Conservation (phyloP, 1,284 basidiomycete species). For the Melampsora larici-populina region DNA sequence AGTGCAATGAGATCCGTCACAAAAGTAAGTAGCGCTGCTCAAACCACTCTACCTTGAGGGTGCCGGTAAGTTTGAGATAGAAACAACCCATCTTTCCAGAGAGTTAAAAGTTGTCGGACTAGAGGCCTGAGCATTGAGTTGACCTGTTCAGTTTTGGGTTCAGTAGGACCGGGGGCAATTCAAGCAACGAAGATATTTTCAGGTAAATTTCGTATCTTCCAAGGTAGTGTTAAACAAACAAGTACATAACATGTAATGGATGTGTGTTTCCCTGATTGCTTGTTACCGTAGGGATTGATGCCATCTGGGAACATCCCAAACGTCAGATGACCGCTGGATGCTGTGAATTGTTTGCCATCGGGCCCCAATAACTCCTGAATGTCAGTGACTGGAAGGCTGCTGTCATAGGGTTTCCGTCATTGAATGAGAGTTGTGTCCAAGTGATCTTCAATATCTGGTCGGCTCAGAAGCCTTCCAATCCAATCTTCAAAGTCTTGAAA, state of each 20-base stretch:
- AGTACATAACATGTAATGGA: conserved; percentile 11
- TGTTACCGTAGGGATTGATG: conserved; percentile 26
- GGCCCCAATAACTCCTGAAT: too few species aligned
- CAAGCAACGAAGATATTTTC: conserved; percentile 47
- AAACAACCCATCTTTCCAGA: conserved; percentile 51
- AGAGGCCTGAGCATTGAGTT: conserved; percentile 52
- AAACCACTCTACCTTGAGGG: background rate
- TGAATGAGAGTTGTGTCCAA: background rate
- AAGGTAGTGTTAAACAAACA: conserved; percentile 40
- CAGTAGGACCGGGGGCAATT: conserved; percentile 55
- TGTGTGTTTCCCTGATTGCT: conserved; percentile 1
- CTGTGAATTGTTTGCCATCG: background rate
- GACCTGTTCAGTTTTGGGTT: conserved; percentile 52
- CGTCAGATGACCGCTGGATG: conserved; percentile 9
- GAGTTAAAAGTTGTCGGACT: conserved; percentile 49
- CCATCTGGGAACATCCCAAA: conserved; percentile 31
- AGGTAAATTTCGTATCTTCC: conserved; percentile 41
- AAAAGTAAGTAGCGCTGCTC: conserved; percentile 16
- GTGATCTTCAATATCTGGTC: background rate
- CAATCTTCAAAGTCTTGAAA: background rate
- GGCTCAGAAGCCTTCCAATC: conserved; percentile 1
- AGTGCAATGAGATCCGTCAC: conserved; percentile 43
- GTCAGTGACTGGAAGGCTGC: too few species aligned
- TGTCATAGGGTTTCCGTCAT: background rate
- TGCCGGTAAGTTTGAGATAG: conserved; percentile 2